Evolutionary conservation across 169 alveolate species (phyloP).

Genomic region (Plasmodium adleri): DNA sequence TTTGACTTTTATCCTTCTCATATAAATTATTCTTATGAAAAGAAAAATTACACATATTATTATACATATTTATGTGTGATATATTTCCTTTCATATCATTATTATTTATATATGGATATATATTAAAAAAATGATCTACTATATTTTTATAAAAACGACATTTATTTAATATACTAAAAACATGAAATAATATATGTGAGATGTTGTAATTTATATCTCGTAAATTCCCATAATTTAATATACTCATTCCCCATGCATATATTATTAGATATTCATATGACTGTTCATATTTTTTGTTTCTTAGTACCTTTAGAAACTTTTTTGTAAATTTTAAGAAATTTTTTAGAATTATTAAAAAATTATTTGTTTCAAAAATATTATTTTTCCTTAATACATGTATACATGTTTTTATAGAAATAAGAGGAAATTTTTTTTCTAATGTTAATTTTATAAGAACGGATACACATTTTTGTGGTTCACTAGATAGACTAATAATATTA

Average conservation of each 20-base stretch:
- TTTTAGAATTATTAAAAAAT: conserved; percentile 28
- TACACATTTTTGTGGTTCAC: conserved; percentile 52
- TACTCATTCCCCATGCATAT: conserved; percentile 65
- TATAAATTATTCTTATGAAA: no score
- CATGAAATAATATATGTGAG: conserved; percentile 32
- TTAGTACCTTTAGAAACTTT: conserved; percentile 19
- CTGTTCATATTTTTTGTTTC: not conserved
- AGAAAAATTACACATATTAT: no score
- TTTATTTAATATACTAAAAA: conserved; percentile 29
- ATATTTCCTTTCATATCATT: not conserved
- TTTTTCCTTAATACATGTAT: conserved; percentile 20
- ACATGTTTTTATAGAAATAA: conserved; percentile 21
- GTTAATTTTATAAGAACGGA: conserved; percentile 48
- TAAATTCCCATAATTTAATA: conserved; percentile 48
- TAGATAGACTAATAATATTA: conserved; percentile 39
- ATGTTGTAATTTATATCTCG: conserved; percentile 44
- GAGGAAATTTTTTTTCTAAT: conserved; percentile 24
- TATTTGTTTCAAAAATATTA: conserved; percentile 23
- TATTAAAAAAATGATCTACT: conserved; percentile 13
- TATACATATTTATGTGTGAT: no score
- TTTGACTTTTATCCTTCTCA: no score
- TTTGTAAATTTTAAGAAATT: conserved; percentile 44
- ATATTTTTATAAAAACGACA: conserved; percentile 32
- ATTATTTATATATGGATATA: not conserved
- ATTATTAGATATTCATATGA: conserved; percentile 33